These are phyloP conservation scores for Neospora caninum DNA, from an alignment of 169 alveolate species.

Conservation along the genomic window DNA sequence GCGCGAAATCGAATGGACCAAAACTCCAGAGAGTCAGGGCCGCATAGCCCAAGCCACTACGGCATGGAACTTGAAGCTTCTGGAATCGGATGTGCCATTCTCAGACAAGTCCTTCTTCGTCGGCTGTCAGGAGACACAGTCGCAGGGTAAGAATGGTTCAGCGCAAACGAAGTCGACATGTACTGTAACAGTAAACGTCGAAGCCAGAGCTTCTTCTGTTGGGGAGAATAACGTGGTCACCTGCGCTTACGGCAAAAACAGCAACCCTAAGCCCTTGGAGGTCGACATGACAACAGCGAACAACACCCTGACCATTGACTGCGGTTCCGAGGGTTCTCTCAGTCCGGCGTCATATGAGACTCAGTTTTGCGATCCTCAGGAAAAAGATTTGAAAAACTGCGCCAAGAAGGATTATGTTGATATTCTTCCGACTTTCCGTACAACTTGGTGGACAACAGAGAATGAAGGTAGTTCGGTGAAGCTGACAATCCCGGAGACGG, in stretches of 20 bases:
- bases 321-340: neutral
- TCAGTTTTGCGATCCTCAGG: neutral
- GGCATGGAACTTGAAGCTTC: neutral
- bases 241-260: neutral
- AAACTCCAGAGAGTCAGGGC: too few species aligned
- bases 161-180: neutral
- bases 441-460: neutral
- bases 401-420: neutral
- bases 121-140: neutral
- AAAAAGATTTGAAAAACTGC: neutral
- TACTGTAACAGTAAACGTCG: neutral
- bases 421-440: neutral
- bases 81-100: neutral
- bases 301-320: neutral
- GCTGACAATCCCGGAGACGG: neutral
- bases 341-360: neutral
- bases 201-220: neutral
- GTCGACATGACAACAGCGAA: neutral
- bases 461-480: neutral
- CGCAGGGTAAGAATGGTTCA: too few species aligned
- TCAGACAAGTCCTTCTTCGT: neutral
- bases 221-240: neutral
- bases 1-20: neutral
- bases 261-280: neutral
- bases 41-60: neutral